Percentiles rank a stretch among this genome's conserved stretches.
These are phyloP conservation scores for Eremothecium gossypii DNA, from an alignment of 1,139 yeast genomes.

Conservation along the genomic window DNA sequence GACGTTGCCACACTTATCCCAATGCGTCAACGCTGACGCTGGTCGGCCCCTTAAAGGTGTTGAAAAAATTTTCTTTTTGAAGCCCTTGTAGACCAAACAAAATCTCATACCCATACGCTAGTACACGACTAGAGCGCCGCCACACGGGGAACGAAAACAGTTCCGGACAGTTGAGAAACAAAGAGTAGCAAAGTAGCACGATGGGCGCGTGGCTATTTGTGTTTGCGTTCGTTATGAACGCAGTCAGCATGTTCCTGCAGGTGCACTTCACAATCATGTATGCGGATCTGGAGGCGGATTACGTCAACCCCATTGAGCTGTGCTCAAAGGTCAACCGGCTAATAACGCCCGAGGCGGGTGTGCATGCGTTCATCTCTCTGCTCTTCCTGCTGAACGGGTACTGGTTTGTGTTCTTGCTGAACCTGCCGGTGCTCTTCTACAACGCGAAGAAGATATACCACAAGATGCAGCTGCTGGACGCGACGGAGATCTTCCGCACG, in stretches of 20 bases:
- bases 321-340: constrained; percentile 88
- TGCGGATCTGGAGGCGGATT: constrained; percentile 90
- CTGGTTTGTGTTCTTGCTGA: constrained; percentile 84
- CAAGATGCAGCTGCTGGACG: constrained; percentile 84
- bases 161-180: no score
- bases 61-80: no score
- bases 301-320: constrained; percentile 92
- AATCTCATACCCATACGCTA: no score
- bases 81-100: no score
- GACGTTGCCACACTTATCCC: no score
- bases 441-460: constrained; percentile 64
- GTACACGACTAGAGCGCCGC: no score
- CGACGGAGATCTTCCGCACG: constrained; percentile 96
- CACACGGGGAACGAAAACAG: no score
- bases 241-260: constrained; percentile 78
- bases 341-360: constrained; percentile 82
- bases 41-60: no score
- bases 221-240: constrained; percentile 77
- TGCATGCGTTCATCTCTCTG: constrained; percentile 66
- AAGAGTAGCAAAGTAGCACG: constrained; percentile 1
- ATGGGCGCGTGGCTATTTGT: constrained; percentile 52
- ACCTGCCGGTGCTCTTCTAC: constrained; percentile 77
- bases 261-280: constrained; percentile 90
- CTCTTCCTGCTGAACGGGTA: constrained; percentile 80
- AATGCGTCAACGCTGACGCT: no score